Conservation (phyloP, 2,329 filamentous ascomycete genomes). For the Rhynchosporium agropyri region DNA sequence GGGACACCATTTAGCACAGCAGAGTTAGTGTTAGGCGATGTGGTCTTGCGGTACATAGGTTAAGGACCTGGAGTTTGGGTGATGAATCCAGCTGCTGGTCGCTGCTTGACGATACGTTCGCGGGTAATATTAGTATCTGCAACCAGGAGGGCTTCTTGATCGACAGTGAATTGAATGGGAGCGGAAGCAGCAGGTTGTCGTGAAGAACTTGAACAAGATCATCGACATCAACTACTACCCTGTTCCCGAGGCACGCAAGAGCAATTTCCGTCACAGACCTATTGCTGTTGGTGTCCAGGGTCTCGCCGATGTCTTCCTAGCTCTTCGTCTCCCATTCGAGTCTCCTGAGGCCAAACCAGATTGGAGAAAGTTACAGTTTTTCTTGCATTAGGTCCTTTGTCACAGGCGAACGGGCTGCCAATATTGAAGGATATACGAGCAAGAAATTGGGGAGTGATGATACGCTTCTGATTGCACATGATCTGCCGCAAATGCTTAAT, state of each 20-base stretch:
- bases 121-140: constrained; percentile 78
- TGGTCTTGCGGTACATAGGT: constrained; percentile 64
- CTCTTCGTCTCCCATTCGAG: constrained; percentile 94
- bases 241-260: constrained; percentile 89
- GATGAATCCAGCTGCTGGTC: constrained; percentile 51
- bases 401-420: constrained; percentile 20
- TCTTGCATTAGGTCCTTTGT: constrained; percentile 21
- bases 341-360: constrained; percentile 90
- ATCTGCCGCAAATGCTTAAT: constrained; percentile 16
- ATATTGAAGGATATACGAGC: constrained; percentile 10
- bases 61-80: constrained; percentile 64
- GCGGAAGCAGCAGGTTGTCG: constrained; percentile 92
- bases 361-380: constrained; percentile 21
- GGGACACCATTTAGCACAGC: constrained; percentile 61
- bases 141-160: constrained; percentile 91
- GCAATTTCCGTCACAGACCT: constrained; percentile 95
- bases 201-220: constrained; percentile 96
- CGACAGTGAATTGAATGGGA: constrained; percentile 98
- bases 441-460: constrained; percentile 16
- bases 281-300: constrained; percentile 97
- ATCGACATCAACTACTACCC: constrained; percentile 99
- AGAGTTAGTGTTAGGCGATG: constrained; percentile 20
- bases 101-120: constrained; percentile 68
- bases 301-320: constrained; percentile 96
- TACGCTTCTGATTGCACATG: constrained; percentile 15